A percentile compares a stretch with the other conserved stretches of the same genome.
These are phyloP conservation scores for Coniella vitis DNA, from an alignment of 2,329 filamentous ascomycete species.

Conservation along the genomic window DNA sequence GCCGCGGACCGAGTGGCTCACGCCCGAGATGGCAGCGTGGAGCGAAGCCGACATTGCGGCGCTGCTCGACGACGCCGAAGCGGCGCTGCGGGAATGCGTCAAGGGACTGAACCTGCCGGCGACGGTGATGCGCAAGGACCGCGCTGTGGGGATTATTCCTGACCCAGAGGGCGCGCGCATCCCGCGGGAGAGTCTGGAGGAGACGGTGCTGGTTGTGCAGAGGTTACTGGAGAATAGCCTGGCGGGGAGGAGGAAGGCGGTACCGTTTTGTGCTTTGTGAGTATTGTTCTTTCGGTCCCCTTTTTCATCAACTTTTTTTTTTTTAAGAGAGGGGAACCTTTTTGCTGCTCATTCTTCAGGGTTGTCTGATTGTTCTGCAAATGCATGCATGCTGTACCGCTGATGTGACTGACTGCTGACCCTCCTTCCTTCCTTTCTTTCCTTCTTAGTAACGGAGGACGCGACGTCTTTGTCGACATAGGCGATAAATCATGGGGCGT, in stretches of 20 bases:
- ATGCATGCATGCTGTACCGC: no score
- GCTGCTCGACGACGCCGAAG: conserved; percentile 85
- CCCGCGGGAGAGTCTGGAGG: conserved; percentile 82
- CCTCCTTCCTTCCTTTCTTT: no score
- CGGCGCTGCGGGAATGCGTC: conserved; percentile 74
- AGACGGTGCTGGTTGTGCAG: conserved; percentile 91
- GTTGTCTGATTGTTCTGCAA: no score
- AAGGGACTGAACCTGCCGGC: conserved; percentile 74
- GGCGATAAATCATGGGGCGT: conserved; percentile 98
- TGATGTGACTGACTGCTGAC: no score
- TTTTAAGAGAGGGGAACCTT: no score
- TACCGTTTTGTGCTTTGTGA: conserved; percentile 88
- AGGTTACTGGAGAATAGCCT: conserved; percentile 80
- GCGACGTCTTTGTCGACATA: conserved; percentile 97
- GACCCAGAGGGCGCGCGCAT: conserved; percentile 59
- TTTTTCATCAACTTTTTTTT: no score
- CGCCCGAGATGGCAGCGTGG: conserved; percentile 73
- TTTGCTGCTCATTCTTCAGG: no score
- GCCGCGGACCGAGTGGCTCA: conserved; percentile 61
- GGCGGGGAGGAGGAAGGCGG: conserved; percentile 46
- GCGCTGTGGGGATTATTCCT: conserved; percentile 73
- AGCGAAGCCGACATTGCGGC: conserved; percentile 67
- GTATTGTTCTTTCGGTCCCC: not conserved
- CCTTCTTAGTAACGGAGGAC: conserved; percentile 65
- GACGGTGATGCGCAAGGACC: conserved; percentile 76